Conservation (phyloP, 805 yeast species). For the Sugiyamaella qingdaonensis region DNA sequence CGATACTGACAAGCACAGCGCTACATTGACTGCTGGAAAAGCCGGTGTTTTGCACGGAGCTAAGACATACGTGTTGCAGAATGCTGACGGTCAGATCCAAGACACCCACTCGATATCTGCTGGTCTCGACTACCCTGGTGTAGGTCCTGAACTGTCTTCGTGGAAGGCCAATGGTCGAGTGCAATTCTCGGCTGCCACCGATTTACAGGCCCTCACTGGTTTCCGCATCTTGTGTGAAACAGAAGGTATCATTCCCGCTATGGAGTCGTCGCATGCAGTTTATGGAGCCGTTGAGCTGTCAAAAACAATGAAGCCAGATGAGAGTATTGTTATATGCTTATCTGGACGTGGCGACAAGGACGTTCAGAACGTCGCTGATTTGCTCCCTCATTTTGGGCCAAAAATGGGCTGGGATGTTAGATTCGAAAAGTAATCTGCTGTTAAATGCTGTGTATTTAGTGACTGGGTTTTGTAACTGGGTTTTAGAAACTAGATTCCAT, state of each 20-base stretch:
- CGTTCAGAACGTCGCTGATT: constrained; percentile 95
- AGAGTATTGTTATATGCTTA: constrained; percentile 80
- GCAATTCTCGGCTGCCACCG: constrained; percentile 84
- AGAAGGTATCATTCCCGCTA: constrained; percentile 98
- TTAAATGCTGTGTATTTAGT: no score
- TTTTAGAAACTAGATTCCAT: no score
- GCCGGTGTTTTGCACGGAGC: constrained; percentile 99
- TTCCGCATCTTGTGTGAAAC: constrained; percentile 83
- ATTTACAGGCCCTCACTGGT: constrained; percentile 91
- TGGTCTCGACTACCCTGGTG: constrained; percentile 98
- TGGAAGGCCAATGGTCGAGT: constrained; percentile 97
- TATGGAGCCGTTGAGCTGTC: constrained; percentile 89
- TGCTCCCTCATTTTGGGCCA: constrained; percentile 84
- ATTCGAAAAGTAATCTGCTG: constrained; percentile 44
- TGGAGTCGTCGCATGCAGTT: constrained; percentile 96
- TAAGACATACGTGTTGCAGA: constrained; percentile 87
- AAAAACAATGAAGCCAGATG: constrained; percentile 69
- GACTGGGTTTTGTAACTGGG: no score
- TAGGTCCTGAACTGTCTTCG: constrained; percentile 94
- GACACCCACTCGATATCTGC: constrained; percentile 99
- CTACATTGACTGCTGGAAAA: constrained; percentile 89
- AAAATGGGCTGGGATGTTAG: constrained; percentile 94
- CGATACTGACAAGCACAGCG: constrained; percentile 84
- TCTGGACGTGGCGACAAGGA: constrained; percentile 99
- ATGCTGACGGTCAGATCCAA: constrained; percentile 88